phyloP scores from a whole-genome alignment of 768 basidiomycete genomes.

The Xerocomellus chrysenteron region DNA sequence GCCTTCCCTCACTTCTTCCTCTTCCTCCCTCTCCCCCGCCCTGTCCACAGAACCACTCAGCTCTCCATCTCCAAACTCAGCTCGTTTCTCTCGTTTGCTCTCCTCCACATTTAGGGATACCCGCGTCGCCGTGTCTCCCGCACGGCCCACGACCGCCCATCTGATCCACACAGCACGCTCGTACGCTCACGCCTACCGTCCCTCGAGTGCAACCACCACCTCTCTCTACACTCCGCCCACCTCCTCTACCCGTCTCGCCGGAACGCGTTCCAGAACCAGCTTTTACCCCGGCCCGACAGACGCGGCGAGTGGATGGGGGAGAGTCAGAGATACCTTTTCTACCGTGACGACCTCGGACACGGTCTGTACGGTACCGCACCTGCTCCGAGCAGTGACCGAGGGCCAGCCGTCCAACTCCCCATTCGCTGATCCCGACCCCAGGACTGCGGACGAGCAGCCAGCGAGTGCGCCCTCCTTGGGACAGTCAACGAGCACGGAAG shows the following conservation, averaged over 20 bases:
- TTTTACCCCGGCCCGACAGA: conserved; percentile 5
- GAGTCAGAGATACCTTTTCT: conserved; percentile 21
- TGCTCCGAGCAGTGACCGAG: conserved; percentile 3
- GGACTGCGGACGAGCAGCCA: no score
- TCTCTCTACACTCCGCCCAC: neutral
- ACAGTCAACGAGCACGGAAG: neutral
- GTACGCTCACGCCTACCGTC: conserved; percentile 15
- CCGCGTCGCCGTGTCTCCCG: conserved; percentile 1
- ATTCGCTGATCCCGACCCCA: neutral
- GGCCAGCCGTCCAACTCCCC: neutral
- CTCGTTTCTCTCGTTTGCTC: conserved; percentile 22
- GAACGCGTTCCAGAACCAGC: conserved; percentile 5
- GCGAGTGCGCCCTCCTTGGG: neutral
- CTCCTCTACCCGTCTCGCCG: conserved; percentile 1
- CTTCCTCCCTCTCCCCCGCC: conserved; percentile 14
- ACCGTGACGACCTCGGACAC: conserved; percentile 24
- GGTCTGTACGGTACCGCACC: neutral
- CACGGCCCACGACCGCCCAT: conserved; percentile 16
- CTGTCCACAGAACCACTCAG: conserved; percentile 15
- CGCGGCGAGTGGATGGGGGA: neutral
- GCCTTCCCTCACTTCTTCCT: conserved; percentile 5
- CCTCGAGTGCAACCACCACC: conserved; percentile 1
- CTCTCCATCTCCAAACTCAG: neutral
- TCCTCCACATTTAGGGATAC: conserved; percentile 20
- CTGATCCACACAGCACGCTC: conserved; percentile 19